These are phyloP conservation scores for Pseudopyricularia cyperi DNA, from an alignment of 2,329 filamentous ascomycete genomes.

Conservation along the genomic window DNA sequence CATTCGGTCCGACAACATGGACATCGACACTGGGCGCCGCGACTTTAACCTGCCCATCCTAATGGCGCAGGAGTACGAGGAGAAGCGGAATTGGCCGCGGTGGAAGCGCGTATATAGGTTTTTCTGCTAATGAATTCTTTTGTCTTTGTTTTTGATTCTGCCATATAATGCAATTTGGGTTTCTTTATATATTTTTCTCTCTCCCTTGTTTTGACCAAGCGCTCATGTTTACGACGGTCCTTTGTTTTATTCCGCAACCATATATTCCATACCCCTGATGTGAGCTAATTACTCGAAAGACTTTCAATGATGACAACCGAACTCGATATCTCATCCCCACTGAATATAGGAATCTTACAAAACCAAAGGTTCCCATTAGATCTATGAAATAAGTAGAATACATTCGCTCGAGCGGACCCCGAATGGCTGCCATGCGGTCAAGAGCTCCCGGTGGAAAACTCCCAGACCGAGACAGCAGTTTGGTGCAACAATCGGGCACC, in stretches of 20 bases:
- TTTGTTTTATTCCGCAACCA: neutral
- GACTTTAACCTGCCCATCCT: conserved; percentile 73
- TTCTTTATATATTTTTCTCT: neutral
- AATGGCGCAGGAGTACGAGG: conserved; percentile 66
- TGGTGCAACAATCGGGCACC: too few species aligned
- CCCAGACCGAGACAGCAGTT: neutral
- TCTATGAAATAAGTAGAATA: neutral
- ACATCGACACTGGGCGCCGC: conserved; percentile 71
- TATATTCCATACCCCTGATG: too few species aligned
- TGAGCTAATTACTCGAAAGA: neutral
- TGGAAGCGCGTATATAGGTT: conserved; percentile 70
- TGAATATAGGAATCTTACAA: neutral
- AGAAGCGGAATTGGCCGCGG: conserved; percentile 55
- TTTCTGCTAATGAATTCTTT: conserved; percentile 40
- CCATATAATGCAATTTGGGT: neutral
- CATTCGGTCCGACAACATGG: conserved; percentile 62
- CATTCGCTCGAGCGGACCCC: neutral
- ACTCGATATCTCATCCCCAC: neutral
- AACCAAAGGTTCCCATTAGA: neutral
- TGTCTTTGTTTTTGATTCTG: neutral
- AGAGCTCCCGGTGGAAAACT: neutral
- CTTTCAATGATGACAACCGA: neutral
- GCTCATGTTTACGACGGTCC: neutral
- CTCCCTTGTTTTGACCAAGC: neutral
- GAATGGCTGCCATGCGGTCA: neutral